Evolutionary conservation across 345 rosid species (phyloP), one percentile per base, ranked within the genome.

Genomic region (Zanthoxylum bungeanum): DNA sequence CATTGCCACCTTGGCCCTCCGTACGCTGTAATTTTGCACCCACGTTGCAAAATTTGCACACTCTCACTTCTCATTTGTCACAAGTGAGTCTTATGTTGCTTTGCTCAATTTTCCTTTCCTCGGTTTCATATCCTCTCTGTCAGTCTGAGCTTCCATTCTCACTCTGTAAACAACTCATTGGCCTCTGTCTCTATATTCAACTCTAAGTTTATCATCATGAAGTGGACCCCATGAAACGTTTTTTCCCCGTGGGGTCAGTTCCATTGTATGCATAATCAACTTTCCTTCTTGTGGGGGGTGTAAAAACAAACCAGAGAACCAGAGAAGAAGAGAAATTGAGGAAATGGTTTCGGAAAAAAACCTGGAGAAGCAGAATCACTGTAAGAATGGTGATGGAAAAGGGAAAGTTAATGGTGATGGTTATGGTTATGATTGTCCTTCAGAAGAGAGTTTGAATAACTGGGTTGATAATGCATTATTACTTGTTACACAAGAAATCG

Each of bases 401-500:
- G 25, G 28, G 5, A 14, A 22, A 21, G 33, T 69, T 12, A 6
- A 21, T 30, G 40, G 19, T 11, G 64, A 58, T 12, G 64, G 61
- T 60, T n/a, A 9, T 12, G 14, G 8, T 46, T 61, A 52, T 56
- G n/a, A n/a, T n/a, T n/a, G n/a, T n/a, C 7, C 9, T 37, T 9
- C 30, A 24, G 24, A n/a, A 9, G 8, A 7, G 42, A 21, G 28
- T 19, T 39, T 34, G 25, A 25, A 60, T 24, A n/a, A 21, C 19
- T 52, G 11, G 19, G 53, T 30, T 30, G 39, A 40, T 37, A 60
- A n/a, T 66, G 11, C 34, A 21, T 52, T 65, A 52, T n/a, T n/a
- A n/a, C 71, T 57, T 73, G 76, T 44, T 33, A 36, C 49, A 14
- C 76, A 73, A 73, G 76, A 65, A 73, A 73, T 24, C 44, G 47